Conservation (phyloP, 176 grass and related monocot species). For the Poa annua region DNA sequence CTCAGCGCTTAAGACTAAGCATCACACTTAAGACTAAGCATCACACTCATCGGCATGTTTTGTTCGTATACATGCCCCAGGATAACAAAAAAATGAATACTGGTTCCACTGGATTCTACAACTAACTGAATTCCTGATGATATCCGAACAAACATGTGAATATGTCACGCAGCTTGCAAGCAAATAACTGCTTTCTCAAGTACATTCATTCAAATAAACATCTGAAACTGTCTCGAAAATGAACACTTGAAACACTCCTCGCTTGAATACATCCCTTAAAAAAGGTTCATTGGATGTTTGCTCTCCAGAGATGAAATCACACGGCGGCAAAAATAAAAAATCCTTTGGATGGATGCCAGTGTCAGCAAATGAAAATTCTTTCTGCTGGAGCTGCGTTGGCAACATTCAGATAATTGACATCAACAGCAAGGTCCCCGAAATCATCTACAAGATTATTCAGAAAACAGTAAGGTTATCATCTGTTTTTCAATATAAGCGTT, state of each 20-base stretch:
- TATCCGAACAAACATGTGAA: neutral
- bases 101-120: neutral
- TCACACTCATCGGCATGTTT: no score
- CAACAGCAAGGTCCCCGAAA: constrained; percentile 59
- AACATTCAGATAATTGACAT: constrained; percentile 88
- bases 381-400: constrained; percentile 43
- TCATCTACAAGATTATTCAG: constrained; percentile 50
- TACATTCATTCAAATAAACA: neutral
- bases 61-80: neutral
- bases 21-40: no score
- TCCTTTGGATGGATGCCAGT: neutral
- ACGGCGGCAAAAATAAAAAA: neutral
- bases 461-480: neutral
- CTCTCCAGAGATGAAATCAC: neutral
- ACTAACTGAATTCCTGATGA: neutral
- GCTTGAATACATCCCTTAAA: neutral
- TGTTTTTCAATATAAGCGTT: neutral
- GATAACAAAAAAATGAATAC: neutral
- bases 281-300: neutral
- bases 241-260: neutral
- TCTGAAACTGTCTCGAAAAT: neutral
- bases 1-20: no score
- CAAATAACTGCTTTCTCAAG: neutral
- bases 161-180: neutral
- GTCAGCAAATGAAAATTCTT: constrained; percentile 72